These are phyloP conservation scores for Vaccinium darrowii DNA, from an alignment of 148 eudicot genomes.

Conservation along the genomic window DNA sequence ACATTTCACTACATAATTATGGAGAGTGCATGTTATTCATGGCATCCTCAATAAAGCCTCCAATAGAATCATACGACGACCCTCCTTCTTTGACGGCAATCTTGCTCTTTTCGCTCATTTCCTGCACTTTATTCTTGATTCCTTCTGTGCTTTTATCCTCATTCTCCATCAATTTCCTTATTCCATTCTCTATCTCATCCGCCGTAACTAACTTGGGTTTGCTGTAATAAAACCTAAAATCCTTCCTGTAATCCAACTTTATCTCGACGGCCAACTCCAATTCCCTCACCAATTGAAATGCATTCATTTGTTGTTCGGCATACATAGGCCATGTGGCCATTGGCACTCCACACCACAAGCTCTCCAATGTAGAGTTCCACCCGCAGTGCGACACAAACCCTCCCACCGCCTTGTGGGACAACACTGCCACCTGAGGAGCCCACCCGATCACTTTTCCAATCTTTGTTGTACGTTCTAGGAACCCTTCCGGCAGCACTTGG, in stretches of 20 bases:
- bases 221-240: background rate
- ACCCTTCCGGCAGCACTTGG: slow-evolving; percentile 37
- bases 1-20: background rate
- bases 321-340: slow-evolving; percentile 33
- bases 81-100: slow-evolving; percentile 28
- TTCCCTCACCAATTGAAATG: slow-evolving; percentile 26
- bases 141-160: background rate
- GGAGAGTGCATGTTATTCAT: background rate
- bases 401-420: slow-evolving; percentile 23
- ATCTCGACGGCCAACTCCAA: slow-evolving; percentile 32
- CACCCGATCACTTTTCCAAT: slow-evolving; percentile 38
- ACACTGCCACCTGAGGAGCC: slow-evolving; percentile 30
- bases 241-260: slow-evolving; percentile 21
- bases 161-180: slow-evolving; percentile 23
- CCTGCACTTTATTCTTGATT: slow-evolving; percentile 14
- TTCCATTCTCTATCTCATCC: slow-evolving; percentile 25
- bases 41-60: slow-evolving; percentile 19
- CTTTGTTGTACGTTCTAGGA: slow-evolving; percentile 23
- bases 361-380: slow-evolving; percentile 39
- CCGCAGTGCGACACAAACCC: slow-evolving; percentile 36
- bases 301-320: slow-evolving; percentile 35
- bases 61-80: slow-evolving; percentile 16
- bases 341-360: slow-evolving; percentile 33
- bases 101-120: slow-evolving; percentile 22
- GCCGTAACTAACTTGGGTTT: slow-evolving; percentile 19